These are phyloP conservation scores for Kuraishia capsulata DNA, from an alignment of 805 yeast genomes.

Conservation along the genomic window DNA sequence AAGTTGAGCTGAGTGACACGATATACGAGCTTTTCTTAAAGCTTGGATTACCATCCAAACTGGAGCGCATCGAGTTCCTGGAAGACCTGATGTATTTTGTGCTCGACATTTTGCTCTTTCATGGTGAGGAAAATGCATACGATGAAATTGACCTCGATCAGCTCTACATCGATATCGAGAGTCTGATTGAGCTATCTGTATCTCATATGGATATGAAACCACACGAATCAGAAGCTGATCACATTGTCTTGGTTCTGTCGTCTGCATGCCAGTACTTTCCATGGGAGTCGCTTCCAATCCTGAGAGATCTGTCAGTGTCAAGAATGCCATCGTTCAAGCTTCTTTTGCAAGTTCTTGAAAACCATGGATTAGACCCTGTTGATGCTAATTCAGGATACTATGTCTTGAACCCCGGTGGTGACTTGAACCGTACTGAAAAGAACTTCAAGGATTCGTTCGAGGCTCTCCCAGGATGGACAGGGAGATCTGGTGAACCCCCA, in stretches of 20 bases:
- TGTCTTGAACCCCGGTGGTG: conserved; percentile 77
- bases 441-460: conserved; percentile 38
- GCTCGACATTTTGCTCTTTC: conserved; percentile 49
- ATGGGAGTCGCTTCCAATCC: conserved; percentile 74
- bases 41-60: conserved; percentile 27
- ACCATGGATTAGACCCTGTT: conserved; percentile 6
- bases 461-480: conserved; percentile 34
- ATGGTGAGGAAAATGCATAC: conserved; percentile 56
- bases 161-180: conserved; percentile 42
- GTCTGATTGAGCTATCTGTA: conserved; percentile 26
- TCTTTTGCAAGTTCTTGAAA: conserved; percentile 28
- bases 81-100: conserved; percentile 60
- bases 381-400: conserved; percentile 34
- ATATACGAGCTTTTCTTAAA: conserved; percentile 43
- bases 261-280: conserved; percentile 64
- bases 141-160: conserved; percentile 57
- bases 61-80: conserved; percentile 27
- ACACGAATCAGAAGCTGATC: conserved; percentile 21
- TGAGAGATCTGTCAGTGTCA: conserved; percentile 49
- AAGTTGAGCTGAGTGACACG: conserved; percentile 29
- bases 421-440: conserved; percentile 57
- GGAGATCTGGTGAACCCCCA: conserved; percentile 49
- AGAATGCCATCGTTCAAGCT: conserved; percentile 62
- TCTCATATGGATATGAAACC: background rate
- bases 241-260: conserved; percentile 64